A percentile compares a stretch with the other conserved stretches of the same genome.
phyloP scores from a whole-genome alignment of 2,329 filamentous ascomycete genomes.

The Zasmidium citrigriseum region DNA sequence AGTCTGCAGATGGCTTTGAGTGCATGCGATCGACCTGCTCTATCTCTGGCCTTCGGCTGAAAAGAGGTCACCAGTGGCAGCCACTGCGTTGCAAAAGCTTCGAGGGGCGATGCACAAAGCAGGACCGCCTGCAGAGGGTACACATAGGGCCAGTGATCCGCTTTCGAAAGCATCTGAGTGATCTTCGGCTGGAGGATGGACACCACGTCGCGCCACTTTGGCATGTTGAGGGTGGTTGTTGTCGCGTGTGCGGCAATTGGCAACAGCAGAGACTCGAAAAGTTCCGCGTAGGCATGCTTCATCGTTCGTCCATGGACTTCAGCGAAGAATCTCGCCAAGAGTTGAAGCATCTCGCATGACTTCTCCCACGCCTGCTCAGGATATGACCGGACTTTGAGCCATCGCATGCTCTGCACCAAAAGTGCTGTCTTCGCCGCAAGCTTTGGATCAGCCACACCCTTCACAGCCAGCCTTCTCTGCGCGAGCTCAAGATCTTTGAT shows the following conservation, averaged over 20 bases:
- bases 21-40: slow-evolving; percentile 73
- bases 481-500: slow-evolving; percentile 76
- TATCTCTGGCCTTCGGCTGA: slow-evolving; percentile 82
- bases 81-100: slow-evolving; percentile 85
- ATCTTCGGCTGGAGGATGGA: slow-evolving; percentile 76
- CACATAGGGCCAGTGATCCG: slow-evolving; percentile 84
- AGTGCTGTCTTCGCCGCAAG: slow-evolving; percentile 82
- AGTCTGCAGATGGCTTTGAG: slow-evolving; percentile 87
- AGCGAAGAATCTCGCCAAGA: slow-evolving; percentile 78
- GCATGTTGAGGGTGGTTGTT: slow-evolving; percentile 69
- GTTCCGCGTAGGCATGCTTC: slow-evolving; percentile 92
- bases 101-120: slow-evolving; percentile 82
- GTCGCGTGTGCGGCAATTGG: slow-evolving; percentile 81
- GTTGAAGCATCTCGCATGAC: slow-evolving; percentile 85
- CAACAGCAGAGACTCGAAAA: slow-evolving; percentile 81
- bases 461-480: slow-evolving; percentile 72
- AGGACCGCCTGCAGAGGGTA: slow-evolving; percentile 87
- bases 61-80: slow-evolving; percentile 75
- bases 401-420: slow-evolving; percentile 87
- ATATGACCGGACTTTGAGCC: slow-evolving; percentile 74
- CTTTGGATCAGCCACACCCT: slow-evolving; percentile 67
- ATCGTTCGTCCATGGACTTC: slow-evolving; percentile 84
- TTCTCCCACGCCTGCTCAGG: slow-evolving; percentile 77
- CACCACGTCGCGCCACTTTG: slow-evolving; percentile 85
- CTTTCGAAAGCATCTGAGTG: slow-evolving; percentile 83